Evolutionary conservation across 2,329 filamentous ascomycete genomes (phyloP).

Genomic region (Metarhizium guizhouense): DNA sequence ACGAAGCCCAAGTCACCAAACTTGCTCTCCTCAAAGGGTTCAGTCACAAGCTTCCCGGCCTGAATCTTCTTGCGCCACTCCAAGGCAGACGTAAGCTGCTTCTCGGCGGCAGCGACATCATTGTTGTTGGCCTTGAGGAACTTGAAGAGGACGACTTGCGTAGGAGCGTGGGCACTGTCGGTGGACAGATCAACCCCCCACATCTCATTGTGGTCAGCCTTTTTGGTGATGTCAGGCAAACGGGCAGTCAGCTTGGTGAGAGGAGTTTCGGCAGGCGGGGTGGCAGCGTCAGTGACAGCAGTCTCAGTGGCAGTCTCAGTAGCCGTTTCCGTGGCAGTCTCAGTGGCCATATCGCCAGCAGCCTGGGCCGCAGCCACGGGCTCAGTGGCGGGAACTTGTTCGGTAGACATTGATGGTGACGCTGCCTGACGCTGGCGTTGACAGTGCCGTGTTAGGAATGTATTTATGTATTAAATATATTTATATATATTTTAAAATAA

Average conservation of each 20-base stretch:
- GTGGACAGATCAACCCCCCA: slow-evolving; percentile 66
- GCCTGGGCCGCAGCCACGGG: slow-evolving; percentile 3
- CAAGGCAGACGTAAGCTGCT: slow-evolving; percentile 71
- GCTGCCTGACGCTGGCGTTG: neutral
- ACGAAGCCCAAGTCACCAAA: slow-evolving; percentile 77
- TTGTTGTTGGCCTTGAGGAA: slow-evolving; percentile 85
- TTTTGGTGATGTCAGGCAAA: slow-evolving; percentile 48
- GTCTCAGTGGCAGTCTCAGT: slow-evolving; percentile 21
- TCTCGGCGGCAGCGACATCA: slow-evolving; percentile 62
- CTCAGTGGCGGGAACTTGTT: slow-evolving; percentile 12
- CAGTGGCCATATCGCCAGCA: slow-evolving; percentile 2
- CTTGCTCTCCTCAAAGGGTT: slow-evolving; percentile 57
- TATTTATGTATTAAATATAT: too few relatives aligned
- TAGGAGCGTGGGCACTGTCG: slow-evolving; percentile 54
- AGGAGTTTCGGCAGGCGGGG: slow-evolving; percentile 18
- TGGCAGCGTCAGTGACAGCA: slow-evolving; percentile 8
- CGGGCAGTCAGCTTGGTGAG: slow-evolving; percentile 49
- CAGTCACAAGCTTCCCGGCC: slow-evolving; percentile 55
- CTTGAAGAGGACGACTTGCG: slow-evolving; percentile 81
- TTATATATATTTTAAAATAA: too few relatives aligned
- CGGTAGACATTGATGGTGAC: slow-evolving; percentile 13
- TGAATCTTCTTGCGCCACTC: slow-evolving; percentile 74
- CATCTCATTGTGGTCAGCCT: slow-evolving; percentile 63
- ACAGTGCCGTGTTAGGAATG: too few relatives aligned
- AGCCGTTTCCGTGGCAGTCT: slow-evolving; percentile 14